Conservation (phyloP, 371 early-diverging fungal species). For the Rhizomucor miehei region DNA sequence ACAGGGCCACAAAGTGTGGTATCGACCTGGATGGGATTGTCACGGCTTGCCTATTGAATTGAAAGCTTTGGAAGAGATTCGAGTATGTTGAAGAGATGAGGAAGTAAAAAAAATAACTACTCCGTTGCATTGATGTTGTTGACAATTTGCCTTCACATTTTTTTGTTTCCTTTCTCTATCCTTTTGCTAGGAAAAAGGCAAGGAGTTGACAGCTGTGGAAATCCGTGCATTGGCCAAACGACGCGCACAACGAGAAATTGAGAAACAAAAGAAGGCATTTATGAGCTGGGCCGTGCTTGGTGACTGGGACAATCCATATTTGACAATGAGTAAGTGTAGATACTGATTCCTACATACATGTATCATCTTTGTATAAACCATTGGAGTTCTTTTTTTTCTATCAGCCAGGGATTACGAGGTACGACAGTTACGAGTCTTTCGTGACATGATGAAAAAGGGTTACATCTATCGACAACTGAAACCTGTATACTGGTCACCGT, state of each 20-base stretch:
- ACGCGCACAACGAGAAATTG: constrained; percentile 67
- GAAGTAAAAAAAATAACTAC: too few species aligned
- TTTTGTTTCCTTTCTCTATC: neutral
- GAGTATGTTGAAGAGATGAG: constrained; percentile 29
- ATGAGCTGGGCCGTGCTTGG: constrained; percentile 79
- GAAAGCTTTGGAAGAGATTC: constrained; percentile 76
- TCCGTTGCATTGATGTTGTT: too few species aligned
- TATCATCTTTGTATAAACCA: constrained; percentile 2
- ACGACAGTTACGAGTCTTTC: constrained; percentile 74
- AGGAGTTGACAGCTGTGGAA: constrained; percentile 52
- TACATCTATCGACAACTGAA: constrained; percentile 76
- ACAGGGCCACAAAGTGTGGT: constrained; percentile 80
- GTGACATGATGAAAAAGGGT: constrained; percentile 70
- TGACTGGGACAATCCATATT: constrained; percentile 82
- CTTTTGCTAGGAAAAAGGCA: constrained; percentile 24
- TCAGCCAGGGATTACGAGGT: constrained; percentile 77
- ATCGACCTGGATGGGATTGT: constrained; percentile 96
- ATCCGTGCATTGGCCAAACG: constrained; percentile 69
- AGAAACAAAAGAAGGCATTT: constrained; percentile 66
- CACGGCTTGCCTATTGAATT: constrained; percentile 97
- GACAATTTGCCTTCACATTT: too few species aligned
- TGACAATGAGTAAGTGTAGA: constrained; percentile 56
- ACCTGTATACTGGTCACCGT: constrained; percentile 93
- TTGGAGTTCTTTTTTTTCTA: too few species aligned
- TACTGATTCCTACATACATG: too few species aligned